Base-by-base conservation (phyloP, 352 stramenopile species). In the Phytophthora idaei region DNA sequence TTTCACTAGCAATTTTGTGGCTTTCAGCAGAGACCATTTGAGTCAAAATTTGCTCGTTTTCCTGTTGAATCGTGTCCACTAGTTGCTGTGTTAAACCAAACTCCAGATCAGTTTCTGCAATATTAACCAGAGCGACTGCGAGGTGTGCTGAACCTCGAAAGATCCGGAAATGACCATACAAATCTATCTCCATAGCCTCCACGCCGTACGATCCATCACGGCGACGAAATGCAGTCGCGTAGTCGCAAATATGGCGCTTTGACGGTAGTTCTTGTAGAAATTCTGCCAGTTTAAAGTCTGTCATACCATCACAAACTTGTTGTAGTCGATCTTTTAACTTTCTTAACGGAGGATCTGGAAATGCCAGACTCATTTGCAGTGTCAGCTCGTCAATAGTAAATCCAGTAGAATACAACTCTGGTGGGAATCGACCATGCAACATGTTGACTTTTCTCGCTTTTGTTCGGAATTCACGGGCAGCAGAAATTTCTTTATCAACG, bases 201-300 rank as follows among this genome's bases (percentile, higher is more conserved):
- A 73, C 39, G 31, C 93, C 79, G 45, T 90, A 92, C 0, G 68
- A 79, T 0, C 81, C 78, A 29, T 92, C 78, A 27, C 65, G 64
- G 1, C 71, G 71, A 17, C 80, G 74, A 54, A 95, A 95, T 4
- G 55, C 55, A 4, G 51, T 62, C 0, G 80, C 70, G 36, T 98
- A 98, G 17, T 76, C 76, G 27, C 96, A 90, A 31, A 98, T 83
- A 32, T 98, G 89, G 3, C 88, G 90, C 63, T 98, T 98, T 0
- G 91, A 96, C 1, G 93, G 93, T 4, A 98, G 62, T 70, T 98
- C 93, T 31, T 95, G 77, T 2, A 97, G 77, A 41, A 98, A 73
- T 57, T 98, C 92, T 2, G 66, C 59, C 54, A 93, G 49, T 63
- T 98, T 98, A 27, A 98, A 87, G 11, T 85, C 70, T 0, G 92